These are phyloP conservation scores for Trichoderma oligosporum DNA, from an alignment of 2,329 filamentous ascomycete species.

Conservation along the genomic window DNA sequence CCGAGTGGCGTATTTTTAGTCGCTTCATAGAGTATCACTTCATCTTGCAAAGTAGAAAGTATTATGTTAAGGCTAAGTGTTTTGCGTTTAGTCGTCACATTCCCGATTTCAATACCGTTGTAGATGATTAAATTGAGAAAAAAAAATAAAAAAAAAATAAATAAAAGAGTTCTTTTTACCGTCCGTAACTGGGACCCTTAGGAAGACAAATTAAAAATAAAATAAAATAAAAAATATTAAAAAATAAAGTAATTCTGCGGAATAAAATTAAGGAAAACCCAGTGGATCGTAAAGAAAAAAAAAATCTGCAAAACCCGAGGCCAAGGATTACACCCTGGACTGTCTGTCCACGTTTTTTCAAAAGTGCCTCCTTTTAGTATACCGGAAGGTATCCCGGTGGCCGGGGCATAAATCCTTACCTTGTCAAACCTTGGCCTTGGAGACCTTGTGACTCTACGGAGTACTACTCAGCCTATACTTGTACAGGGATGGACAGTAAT, in stretches of 20 bases:
- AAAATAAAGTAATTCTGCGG: conserved; percentile 2
- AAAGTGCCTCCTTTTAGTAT: conserved; percentile 18
- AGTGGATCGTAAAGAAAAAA: conserved; percentile 9
- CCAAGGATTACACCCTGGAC: conserved; percentile 2
- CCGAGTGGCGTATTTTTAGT: neutral
- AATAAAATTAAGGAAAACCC: conserved; percentile 16
- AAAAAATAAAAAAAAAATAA: neutral
- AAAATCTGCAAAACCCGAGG: conserved; percentile 5
- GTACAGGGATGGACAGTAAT: neutral
- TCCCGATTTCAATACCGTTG: neutral
- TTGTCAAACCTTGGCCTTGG: neutral
- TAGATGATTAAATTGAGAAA: neutral
- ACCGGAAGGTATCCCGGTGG: conserved; percentile 11
- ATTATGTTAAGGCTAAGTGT: too few species aligned
- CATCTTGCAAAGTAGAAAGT: too few species aligned
- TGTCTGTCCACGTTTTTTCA: conserved; percentile 15
- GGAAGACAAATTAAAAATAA: neutral
- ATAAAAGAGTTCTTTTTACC: neutral
- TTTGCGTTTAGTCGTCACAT: too few species aligned
- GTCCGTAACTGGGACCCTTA: neutral
- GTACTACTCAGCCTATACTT: neutral
- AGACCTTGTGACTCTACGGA: conserved; percentile 8
- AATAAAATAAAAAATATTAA: neutral
- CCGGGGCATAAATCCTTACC: neutral
- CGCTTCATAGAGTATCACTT: neutral